Base-by-base conservation (phyloP, 139 green algal species). In the Volvox africanus region DNA sequence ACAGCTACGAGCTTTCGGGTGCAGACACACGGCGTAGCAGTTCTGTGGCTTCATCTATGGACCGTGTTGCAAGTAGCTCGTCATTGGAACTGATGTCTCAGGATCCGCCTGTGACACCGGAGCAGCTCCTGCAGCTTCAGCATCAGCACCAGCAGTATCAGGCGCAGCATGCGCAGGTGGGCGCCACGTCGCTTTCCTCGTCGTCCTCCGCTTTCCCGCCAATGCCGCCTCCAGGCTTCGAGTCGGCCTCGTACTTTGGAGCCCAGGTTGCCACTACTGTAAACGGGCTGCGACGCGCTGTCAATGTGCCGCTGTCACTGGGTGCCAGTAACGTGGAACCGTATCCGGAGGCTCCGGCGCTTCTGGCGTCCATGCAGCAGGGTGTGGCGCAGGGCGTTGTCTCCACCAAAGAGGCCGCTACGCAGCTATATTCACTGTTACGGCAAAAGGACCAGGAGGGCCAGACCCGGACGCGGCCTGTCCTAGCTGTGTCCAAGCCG, bases 361-460 rank as follows among this genome's bases (percentile, higher is more conserved):
- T 95, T 78, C 91, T 94, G 61, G 83, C 83, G 0, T 88, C 91
- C 50, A 88, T 95, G 87, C 91, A 92, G 77, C 89, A 89, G 22
- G 91, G 87, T 11, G 91, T 95, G n/a, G 69, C 78, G 61, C 69
- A 88, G 32, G 91, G 89, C 62, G 88, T 77, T 6, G 30, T 94
- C n/a, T 89, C 77, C 36, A 89, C 68, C 71, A 92, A 92, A 76
- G 92, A 96, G 1, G 94, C 91, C 5, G 94, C 94, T 0, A 55
- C 86, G 44, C 91, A 94, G 91, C 91, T 95, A 1, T 84, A 94
- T 32, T 80, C 89, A 12, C 75, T 96, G 82, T 91, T 93, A 12
- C 91, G 90, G 81, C 88, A 92, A 50, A 89, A 94, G 44, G 89
- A 96, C 26, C 69, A 82, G 86, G 89, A 88, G 36, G 80, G 79